These are phyloP conservation scores for Dictyostelium firmibasis DNA, from an alignment of 78 protist species.

Conservation along the genomic window DNA sequence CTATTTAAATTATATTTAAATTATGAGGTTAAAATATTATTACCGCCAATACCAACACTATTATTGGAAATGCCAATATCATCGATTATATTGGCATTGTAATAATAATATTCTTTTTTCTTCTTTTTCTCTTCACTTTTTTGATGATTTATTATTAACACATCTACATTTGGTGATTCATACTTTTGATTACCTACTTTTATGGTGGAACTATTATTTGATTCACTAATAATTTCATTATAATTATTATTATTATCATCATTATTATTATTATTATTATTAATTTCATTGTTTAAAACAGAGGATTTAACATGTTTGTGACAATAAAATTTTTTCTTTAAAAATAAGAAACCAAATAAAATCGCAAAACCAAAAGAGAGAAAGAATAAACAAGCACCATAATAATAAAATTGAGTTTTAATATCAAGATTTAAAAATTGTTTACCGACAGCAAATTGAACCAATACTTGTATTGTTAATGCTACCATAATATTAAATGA, in stretches of 20 bases:
- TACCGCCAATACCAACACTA: no score
- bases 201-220: no score
- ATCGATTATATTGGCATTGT: background rate
- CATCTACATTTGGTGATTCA: background rate
- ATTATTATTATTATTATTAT: background rate
- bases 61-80: background rate
- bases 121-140: background rate
- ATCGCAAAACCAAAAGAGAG: slow-evolving; percentile 23
- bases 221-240: no score
- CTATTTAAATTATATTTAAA: no score
- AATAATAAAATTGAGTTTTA: slow-evolving; percentile 30
- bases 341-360: background rate
- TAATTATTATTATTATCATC: no score
- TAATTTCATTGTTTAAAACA: background rate
- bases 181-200: no score
- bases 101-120: background rate
- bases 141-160: background rate
- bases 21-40: no score
- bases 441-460: slow-evolving; percentile 31
- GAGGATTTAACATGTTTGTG: background rate
- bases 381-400: slow-evolving; percentile 24
- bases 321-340: background rate
- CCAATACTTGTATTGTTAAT: slow-evolving; percentile 21
- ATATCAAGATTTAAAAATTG: slow-evolving; percentile 20
- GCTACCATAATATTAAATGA: slow-evolving; percentile 63